Evolutionary conservation across 129 eudicot genomes (phyloP), one percentile per base, ranked within the genome.

Genomic region (Logfia minima): DNA sequence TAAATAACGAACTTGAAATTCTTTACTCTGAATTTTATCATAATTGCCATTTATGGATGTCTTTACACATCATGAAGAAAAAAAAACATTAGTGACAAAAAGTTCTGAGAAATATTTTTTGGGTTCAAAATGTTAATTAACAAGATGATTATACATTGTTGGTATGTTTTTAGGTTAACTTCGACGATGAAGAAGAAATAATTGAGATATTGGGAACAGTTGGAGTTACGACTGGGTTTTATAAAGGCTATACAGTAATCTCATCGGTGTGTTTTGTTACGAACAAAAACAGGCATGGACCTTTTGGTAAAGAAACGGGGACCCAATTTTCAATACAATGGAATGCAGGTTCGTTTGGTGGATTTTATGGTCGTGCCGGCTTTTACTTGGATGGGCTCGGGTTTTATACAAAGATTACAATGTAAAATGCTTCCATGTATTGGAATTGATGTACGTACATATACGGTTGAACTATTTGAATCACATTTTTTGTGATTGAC

Each of bases 361-460:
- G 83, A 62, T 73, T 80, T 24, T 73, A 53, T 80, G 83, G 83
- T 8, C 83, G 83, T 55, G 79, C 51, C 6, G 79, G 79, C 7
- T 55, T 5, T 55, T 73, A 65, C 26, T 18, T 80, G 52, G 83
- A 80, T 73, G 83, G 74, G 3, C 5, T 80, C 0, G 83, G 83
- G 14, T 80, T 77, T 59, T 73, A 65, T 73, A 53, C 72, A 16
- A 80, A 80, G 63, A 22, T 41, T 37, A 80, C 68, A 22, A n/a
- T 51, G n/a, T 79, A 39, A 52, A 17, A 69, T 21, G 66, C 11
- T 60, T 61, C 35, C 35, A 34, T 5, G 37, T 5, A 34, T 34
- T 34, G 4, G 37, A 34, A 34, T 34, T 34, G 37, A 34, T 34
- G 37, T 34, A 34, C 6, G 37, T 34, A 34, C 37, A 34, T 34